A percentile compares a stretch with the other conserved stretches of the same genome.
These are phyloP conservation scores for Boeremia lycopersici DNA, from an alignment of 2,329 filamentous ascomycete species.

Conservation along the genomic window DNA sequence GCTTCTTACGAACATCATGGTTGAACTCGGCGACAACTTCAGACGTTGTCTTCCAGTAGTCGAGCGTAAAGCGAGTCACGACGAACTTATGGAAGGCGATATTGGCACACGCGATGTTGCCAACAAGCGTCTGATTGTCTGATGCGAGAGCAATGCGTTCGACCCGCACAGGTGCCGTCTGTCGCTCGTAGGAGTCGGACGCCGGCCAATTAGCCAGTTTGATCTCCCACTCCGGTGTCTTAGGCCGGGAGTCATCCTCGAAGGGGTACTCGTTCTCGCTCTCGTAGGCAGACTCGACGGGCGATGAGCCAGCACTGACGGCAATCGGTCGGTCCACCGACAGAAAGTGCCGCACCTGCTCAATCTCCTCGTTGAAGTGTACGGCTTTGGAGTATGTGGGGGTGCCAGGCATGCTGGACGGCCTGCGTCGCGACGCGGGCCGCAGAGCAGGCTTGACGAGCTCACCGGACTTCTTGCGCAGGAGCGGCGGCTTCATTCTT, in stretches of 20 bases:
- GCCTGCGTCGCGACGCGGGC: slow-evolving; percentile 76
- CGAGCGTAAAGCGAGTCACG: slow-evolving; percentile 91
- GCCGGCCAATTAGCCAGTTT: slow-evolving; percentile 80
- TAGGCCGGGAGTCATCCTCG: slow-evolving; percentile 54
- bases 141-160: slow-evolving; percentile 86
- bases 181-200: slow-evolving; percentile 64
- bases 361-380: slow-evolving; percentile 96
- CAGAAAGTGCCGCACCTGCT: slow-evolving; percentile 94
- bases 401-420: slow-evolving; percentile 96
- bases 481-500: slow-evolving; percentile 80
- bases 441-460: slow-evolving; percentile 91
- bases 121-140: slow-evolving; percentile 86
- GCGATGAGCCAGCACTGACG: slow-evolving; percentile 92
- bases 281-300: slow-evolving; percentile 82
- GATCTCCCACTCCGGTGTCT: slow-evolving; percentile 82
- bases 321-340: slow-evolving; percentile 94
- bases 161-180: slow-evolving; percentile 72
- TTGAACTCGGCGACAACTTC: slow-evolving; percentile 90
- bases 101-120: slow-evolving; percentile 84
- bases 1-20: slow-evolving; percentile 73
- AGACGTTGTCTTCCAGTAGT: slow-evolving; percentile 98
- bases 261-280: slow-evolving; percentile 92
- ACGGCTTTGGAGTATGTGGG: slow-evolving; percentile 95
- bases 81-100: slow-evolving; percentile 87
- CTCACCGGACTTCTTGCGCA: slow-evolving; percentile 98